Base-by-base conservation (phyloP, 257 asterid species). In the Petunia axillaris region DNA sequence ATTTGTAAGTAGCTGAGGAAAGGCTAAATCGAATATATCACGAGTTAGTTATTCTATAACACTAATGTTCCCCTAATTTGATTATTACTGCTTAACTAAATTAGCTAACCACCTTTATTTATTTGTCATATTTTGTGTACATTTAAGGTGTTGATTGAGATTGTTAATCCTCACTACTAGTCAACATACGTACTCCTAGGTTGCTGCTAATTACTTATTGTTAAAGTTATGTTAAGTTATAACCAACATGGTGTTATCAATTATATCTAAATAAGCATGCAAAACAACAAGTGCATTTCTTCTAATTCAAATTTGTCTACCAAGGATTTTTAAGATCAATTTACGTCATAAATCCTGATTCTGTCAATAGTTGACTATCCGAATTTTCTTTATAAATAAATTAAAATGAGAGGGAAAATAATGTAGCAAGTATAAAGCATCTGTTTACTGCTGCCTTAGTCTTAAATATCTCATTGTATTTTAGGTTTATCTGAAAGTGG, bases 41-140 rank as follows among this genome's bases (percentile, higher is more conserved):
- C 35, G 36, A 73, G 7, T 73, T 73, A 50, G 62, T 73, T 48
- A 71, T 73, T 50, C 25, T 48, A 16, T 10, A 73, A 73, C 35
- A 73, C 35, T 50, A 73, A 73, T 73, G 46, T 73, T 50, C 77
- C 77, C 46, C 77, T 73, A 73, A 73, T 73, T 50, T 73, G 77
- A 73, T 73, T 48, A 11, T 73, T 50, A 73, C 77, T 36, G 77
- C 77, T 4, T 52, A 73, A 73, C 62, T 73, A 71, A 71, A 48
- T 71, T 50, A 71, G 77, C 44, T 35, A 71, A 71, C 77, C 6
- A 71, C 8, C 14, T 71, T 14, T 35, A 48, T 71, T 71, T 48
- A 2, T 48, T 71, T 37, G 25, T 46, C 67, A 55, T 6, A 55
- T 14, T 55, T 55, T 55, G 35, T 55, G 2, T 6, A 6, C 15